phyloP scores from a whole-genome alignment of 2,329 filamentous ascomycete species.

The Phaeosphaeriaceae sp. region DNA sequence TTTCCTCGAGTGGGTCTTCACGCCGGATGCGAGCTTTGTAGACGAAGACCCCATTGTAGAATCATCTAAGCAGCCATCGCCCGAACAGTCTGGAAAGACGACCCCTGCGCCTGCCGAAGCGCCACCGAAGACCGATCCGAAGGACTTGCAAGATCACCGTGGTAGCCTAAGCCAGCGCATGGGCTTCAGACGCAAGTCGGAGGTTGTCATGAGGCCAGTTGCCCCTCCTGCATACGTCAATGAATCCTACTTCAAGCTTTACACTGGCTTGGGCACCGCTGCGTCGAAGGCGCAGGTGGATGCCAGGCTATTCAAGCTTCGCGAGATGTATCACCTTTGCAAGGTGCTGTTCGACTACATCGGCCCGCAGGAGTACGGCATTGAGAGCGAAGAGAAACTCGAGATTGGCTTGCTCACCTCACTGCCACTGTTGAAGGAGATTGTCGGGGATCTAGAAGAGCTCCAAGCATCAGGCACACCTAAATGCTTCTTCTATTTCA shows the following conservation, averaged over 20 bases:
- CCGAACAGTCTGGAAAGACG: constrained; percentile 33
- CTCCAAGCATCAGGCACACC: constrained; percentile 94
- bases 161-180: constrained; percentile 55
- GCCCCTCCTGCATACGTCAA: constrained; percentile 46
- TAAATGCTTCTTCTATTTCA: constrained; percentile 98
- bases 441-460: constrained; percentile 95
- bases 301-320: constrained; percentile 82
- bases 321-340: constrained; percentile 90
- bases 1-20: constrained; percentile 97
- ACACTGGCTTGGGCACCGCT: constrained; percentile 70
- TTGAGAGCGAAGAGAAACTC: constrained; percentile 94
- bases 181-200: constrained; percentile 61
- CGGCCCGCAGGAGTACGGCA: constrained; percentile 97
- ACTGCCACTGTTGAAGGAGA: constrained; percentile 91
- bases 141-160: constrained; percentile 43
- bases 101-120: constrained; percentile 41
- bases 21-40: constrained; percentile 78
- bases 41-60: constrained; percentile 62
- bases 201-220: constrained; percentile 39
- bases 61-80: constrained; percentile 38
- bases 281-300: constrained; percentile 79
- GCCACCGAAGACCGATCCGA: constrained; percentile 45
- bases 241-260: constrained; percentile 86
- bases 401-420: constrained; percentile 96
- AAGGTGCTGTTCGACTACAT: constrained; percentile 99